Conservation (phyloP, 768 basidiomycete genomes). For the Boletus eberwhitei region DNA sequence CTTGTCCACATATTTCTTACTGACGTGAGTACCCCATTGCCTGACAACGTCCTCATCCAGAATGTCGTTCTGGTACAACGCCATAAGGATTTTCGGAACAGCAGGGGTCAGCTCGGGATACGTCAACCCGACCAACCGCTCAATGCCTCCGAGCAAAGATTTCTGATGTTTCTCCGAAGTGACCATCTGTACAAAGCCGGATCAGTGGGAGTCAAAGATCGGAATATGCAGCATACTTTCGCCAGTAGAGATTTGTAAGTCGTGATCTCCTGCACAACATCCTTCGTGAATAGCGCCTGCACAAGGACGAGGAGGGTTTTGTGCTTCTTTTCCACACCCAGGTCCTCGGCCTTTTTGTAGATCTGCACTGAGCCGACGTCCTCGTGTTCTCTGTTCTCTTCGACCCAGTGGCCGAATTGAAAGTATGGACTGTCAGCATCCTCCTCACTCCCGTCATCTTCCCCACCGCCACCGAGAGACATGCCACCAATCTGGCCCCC, state of each 20-base stretch:
- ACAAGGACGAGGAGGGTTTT: constrained; percentile 81
- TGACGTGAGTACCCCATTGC: constrained; percentile 95
- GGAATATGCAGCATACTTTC: constrained; percentile 44
- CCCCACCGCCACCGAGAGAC: constrained; percentile 45
- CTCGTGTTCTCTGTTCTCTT: constrained; percentile 54
- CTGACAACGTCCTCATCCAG: constrained; percentile 87
- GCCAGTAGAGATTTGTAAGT: constrained; percentile 66
- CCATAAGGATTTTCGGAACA: constrained; percentile 93
- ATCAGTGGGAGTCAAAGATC: not conserved
- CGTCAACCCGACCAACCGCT: constrained; percentile 75
- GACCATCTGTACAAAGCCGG: constrained; percentile 55
- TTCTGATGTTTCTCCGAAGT: constrained; percentile 96
- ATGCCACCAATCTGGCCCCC: constrained; percentile 55
- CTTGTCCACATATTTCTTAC: constrained; percentile 95
- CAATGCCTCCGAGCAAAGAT: constrained; percentile 87
- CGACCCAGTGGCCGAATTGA: constrained; percentile 80
- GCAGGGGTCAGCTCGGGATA: constrained; percentile 66
- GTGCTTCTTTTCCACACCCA: constrained; percentile 94
- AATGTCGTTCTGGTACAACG: constrained; percentile 86
- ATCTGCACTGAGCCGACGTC: constrained; percentile 52
- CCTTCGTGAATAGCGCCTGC: constrained; percentile 77
- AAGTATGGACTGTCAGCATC: constrained; percentile 84
- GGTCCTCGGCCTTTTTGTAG: constrained; percentile 85
- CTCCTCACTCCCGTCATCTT: constrained; percentile 88
- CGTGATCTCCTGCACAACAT: constrained; percentile 62